Evolutionary conservation across 1,284 basidiomycete genomes (phyloP).

Genomic region (Microbotryomycetes sp.): DNA sequence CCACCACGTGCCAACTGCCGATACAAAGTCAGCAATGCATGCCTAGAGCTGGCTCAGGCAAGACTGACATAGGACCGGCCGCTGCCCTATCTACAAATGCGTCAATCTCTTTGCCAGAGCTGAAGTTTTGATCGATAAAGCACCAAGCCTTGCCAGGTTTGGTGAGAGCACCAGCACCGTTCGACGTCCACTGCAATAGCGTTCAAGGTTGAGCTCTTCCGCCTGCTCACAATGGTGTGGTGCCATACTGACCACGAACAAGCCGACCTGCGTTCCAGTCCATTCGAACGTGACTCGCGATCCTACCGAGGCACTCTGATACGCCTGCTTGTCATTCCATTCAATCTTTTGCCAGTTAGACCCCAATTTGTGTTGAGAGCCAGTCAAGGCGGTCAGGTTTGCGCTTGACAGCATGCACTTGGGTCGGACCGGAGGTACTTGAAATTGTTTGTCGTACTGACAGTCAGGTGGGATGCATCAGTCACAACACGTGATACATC

Average conservation of each 20-base stretch:
- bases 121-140: slow-evolving; percentile 10
- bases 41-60: background rate
- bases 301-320: background rate
- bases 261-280: background rate
- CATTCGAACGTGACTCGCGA: background rate
- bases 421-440: background rate
- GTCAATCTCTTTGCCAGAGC: background rate
- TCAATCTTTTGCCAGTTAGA: background rate
- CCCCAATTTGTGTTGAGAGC: background rate
- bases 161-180: background rate
- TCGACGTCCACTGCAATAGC: background rate
- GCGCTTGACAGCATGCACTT: background rate
- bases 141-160: slow-evolving; percentile 14
- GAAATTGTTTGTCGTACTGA: background rate
- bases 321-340: background rate
- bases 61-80: background rate
- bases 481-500: background rate
- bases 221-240: background rate
- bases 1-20: slow-evolving; percentile 1
- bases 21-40: background rate
- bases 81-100: background rate
- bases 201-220: background rate
- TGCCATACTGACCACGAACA: background rate
- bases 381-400: background rate
- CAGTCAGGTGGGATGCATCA: too few species aligned